Evolutionary conservation across 73 alveolate genomes (phyloP).

Genomic region (Durusdinium trenchii): DNA sequence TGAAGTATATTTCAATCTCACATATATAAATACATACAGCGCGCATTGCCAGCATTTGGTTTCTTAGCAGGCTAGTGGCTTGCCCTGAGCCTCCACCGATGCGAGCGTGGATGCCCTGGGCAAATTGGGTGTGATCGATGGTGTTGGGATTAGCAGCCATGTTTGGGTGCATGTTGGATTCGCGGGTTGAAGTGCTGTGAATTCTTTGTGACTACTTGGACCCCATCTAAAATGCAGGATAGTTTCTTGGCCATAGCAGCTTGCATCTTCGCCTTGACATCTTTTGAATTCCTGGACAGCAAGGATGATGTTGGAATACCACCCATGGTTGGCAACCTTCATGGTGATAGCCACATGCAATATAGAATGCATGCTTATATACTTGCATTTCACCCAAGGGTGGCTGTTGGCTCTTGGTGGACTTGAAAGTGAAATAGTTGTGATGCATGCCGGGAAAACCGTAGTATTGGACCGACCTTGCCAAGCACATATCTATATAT

Average conservation of each 20-base stretch:
- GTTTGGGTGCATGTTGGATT: not conserved
- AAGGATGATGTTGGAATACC: not conserved
- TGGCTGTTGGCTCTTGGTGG: no score
- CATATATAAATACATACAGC: no score
- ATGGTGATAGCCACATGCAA: not conserved
- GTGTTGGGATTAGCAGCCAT: not conserved
- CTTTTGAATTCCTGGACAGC: not conserved
- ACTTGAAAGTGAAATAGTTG: no score
- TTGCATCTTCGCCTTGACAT: not conserved
- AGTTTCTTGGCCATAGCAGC: not conserved
- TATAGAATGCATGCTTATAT: no score
- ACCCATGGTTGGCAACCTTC: not conserved
- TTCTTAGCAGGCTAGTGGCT: not conserved
- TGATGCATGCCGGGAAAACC: no score
- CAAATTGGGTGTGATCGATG: not conserved
- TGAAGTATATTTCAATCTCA: not conserved
- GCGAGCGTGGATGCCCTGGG: not conserved
- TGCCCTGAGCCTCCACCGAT: not conserved
- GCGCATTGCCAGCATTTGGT: not conserved
- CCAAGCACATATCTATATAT: no score
- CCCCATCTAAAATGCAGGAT: not conserved
- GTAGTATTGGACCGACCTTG: no score
- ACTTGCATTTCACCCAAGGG: no score
- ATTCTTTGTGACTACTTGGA: not conserved
- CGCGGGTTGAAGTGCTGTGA: not conserved